A percentile compares a stretch with the other conserved stretches of the same genome.
These are phyloP conservation scores for Suhomyces faveliae DNA, from an alignment of 805 yeast genomes.

Conservation along the genomic window DNA sequence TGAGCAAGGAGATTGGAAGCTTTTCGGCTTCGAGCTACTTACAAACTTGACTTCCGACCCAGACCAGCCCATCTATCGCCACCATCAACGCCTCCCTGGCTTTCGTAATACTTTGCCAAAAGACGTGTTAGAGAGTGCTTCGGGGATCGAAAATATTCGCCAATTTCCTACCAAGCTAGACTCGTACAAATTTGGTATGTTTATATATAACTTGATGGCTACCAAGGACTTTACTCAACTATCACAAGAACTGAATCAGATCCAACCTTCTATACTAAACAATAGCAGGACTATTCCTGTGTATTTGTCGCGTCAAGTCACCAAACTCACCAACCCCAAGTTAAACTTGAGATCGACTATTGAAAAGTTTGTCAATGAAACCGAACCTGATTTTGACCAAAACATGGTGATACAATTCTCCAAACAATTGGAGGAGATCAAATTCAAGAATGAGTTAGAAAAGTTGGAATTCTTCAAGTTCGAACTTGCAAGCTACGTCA, in stretches of 20 bases:
- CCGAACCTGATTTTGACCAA: slow-evolving; percentile 23
- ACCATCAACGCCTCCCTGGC: slow-evolving; percentile 23
- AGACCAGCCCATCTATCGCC: slow-evolving; percentile 42
- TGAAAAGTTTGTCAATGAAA: slow-evolving; percentile 27
- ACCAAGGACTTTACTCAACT: background rate
- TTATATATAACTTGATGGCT: slow-evolving; percentile 46
- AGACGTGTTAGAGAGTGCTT: slow-evolving; percentile 38
- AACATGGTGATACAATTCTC: slow-evolving; percentile 53
- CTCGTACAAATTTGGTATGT: slow-evolving; percentile 60
- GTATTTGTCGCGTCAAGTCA: slow-evolving; percentile 11
- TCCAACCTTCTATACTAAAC: background rate
- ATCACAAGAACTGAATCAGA: background rate
- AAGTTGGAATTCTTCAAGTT: slow-evolving; percentile 45
- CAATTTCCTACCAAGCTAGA: slow-evolving; percentile 51
- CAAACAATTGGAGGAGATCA: slow-evolving; percentile 53
- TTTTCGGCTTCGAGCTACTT: slow-evolving; percentile 77
- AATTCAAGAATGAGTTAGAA: slow-evolving; percentile 52
- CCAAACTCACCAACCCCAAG: slow-evolving; percentile 39
- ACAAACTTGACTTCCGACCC: slow-evolving; percentile 49
- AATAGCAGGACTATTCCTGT: background rate
- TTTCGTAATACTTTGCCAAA: slow-evolving; percentile 39
- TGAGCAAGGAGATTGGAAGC: slow-evolving; percentile 73
- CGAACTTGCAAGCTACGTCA: slow-evolving; percentile 22
- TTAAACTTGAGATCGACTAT: slow-evolving; percentile 33
- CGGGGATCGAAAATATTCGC: slow-evolving; percentile 44